Evolutionary conservation across 2,329 filamentous ascomycete species (phyloP).

Genomic region (Tolypocladium cylindrosporum): DNA sequence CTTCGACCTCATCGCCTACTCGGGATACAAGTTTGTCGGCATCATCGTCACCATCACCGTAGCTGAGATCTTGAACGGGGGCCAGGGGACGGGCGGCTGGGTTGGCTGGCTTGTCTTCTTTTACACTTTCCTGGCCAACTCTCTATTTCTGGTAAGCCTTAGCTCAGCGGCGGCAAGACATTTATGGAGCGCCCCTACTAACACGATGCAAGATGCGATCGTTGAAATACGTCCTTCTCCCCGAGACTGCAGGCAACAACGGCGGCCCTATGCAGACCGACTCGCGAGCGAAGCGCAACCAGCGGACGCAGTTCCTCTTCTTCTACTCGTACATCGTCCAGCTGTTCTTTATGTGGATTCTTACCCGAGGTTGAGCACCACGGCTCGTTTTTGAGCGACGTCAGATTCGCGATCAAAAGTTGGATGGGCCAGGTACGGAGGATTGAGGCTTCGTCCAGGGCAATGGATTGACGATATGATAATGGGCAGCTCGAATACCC

Average conservation of each 20-base stretch:
- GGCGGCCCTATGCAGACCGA: conserved; percentile 59
- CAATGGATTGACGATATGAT: background rate
- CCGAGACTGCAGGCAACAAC: conserved; percentile 62
- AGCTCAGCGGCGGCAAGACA: background rate
- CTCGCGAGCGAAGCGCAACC: conserved; percentile 74
- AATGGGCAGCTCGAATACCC: background rate
- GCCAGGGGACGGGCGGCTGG: conserved; percentile 78
- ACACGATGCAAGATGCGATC: conserved; percentile 62
- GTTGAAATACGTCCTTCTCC: conserved; percentile 88
- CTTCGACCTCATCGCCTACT: conserved; percentile 89
- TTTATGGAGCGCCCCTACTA: conserved; percentile 1
- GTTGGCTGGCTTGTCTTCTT: conserved; percentile 79
- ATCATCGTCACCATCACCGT: conserved; percentile 82
- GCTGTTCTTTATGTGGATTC: conserved; percentile 84
- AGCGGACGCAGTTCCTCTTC: conserved; percentile 85
- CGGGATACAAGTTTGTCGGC: conserved; percentile 96
- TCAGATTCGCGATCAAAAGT: background rate
- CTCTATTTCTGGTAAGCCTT: conserved; percentile 77
- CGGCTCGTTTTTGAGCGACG: background rate
- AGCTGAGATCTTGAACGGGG: conserved; percentile 66
- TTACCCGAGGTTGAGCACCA: conserved; percentile 33
- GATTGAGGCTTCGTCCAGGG: background rate
- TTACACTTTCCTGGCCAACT: conserved; percentile 90
- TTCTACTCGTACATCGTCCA: conserved; percentile 92
- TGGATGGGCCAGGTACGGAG: background rate